phyloP scores from a whole-genome alignment of 371 early-diverging fungal genomes.

The Mortierella sp. region DNA sequence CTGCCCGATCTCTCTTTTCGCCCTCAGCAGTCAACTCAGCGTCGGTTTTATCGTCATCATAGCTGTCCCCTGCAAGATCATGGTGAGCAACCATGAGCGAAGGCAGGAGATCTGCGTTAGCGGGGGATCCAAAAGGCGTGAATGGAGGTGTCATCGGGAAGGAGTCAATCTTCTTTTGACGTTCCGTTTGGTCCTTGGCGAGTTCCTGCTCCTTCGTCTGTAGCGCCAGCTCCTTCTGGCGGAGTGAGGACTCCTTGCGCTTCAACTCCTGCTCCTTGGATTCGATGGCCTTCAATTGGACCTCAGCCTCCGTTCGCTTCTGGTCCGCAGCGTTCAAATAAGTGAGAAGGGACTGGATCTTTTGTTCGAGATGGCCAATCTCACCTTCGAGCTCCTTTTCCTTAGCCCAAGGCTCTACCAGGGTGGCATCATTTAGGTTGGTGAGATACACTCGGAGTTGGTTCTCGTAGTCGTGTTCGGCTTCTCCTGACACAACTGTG shows the following conservation, averaged over 20 bases:
- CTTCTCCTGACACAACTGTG: slow-evolving; percentile 14
- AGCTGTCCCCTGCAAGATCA: not conserved
- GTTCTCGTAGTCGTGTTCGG: slow-evolving; percentile 20
- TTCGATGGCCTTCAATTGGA: slow-evolving; percentile 11
- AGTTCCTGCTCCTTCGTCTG: slow-evolving; percentile 24
- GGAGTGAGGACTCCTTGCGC: slow-evolving; percentile 24
- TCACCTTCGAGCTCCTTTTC: slow-evolving; percentile 50
- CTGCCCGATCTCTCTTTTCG: slow-evolving; percentile 11
- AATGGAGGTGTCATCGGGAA: slow-evolving; percentile 36
- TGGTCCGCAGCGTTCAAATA: slow-evolving; percentile 27
- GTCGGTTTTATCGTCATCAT: slow-evolving; percentile 5
- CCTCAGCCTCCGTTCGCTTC: slow-evolving; percentile 21
- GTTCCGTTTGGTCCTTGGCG: slow-evolving; percentile 16
- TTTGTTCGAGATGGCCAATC: slow-evolving; percentile 31
- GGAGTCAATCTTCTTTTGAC: slow-evolving; percentile 10
- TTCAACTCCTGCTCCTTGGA: slow-evolving; percentile 33
- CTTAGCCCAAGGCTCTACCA: slow-evolving; percentile 50
- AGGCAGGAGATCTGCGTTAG: slow-evolving; percentile 29
- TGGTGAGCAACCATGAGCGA: slow-evolving; percentile 35
- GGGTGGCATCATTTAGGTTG: slow-evolving; percentile 27
- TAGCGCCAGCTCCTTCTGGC: slow-evolving; percentile 14
- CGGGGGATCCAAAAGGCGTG: slow-evolving; percentile 47
- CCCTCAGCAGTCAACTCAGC: not conserved
- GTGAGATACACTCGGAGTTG: slow-evolving; percentile 35
- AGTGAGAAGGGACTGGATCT: slow-evolving; percentile 33